Conservation (phyloP, 768 basidiomycete species). For the Mycena rosella region DNA sequence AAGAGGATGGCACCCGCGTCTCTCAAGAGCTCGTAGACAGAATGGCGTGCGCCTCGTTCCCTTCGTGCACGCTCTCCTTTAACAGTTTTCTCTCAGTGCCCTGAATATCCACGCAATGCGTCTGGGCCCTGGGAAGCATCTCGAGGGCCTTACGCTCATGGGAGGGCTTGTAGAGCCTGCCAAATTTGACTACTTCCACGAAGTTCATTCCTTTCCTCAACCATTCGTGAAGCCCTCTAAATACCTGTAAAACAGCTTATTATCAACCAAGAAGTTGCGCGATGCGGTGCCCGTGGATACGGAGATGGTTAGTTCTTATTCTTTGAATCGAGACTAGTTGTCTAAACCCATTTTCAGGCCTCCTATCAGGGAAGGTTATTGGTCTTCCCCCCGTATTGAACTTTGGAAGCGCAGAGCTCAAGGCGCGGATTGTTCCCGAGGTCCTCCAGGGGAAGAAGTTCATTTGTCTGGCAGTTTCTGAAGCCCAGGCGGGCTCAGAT, state of each 20-base stretch:
- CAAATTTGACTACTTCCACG: conserved; percentile 93
- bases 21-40: conserved; percentile 83
- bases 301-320: conserved; percentile 85
- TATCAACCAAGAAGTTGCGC: conserved; percentile 84
- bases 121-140: conserved; percentile 93
- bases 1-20: conserved; percentile 90
- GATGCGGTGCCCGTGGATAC: conserved; percentile 82
- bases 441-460: conserved; percentile 84
- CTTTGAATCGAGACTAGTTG: no score
- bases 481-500: conserved; percentile 90
- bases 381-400: conserved; percentile 92
- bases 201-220: no score
- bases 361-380: conserved; percentile 85
- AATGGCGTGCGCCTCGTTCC: conserved; percentile 84
- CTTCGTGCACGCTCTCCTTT: conserved; percentile 50
- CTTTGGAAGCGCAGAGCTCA: conserved; percentile 78
- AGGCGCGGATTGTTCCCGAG: conserved; percentile 71
- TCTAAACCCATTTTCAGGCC: conserved; percentile 53
- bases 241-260: conserved; percentile 63
- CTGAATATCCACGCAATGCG: conserved; percentile 91
- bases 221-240: no score
- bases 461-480: conserved; percentile 89
- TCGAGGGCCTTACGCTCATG: conserved; percentile 86
- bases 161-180: conserved; percentile 87
- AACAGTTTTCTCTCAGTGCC: conserved; percentile 56